Base-by-base conservation (phyloP, 78 protist genomes). In the Emiliania huxleyi region DNA sequence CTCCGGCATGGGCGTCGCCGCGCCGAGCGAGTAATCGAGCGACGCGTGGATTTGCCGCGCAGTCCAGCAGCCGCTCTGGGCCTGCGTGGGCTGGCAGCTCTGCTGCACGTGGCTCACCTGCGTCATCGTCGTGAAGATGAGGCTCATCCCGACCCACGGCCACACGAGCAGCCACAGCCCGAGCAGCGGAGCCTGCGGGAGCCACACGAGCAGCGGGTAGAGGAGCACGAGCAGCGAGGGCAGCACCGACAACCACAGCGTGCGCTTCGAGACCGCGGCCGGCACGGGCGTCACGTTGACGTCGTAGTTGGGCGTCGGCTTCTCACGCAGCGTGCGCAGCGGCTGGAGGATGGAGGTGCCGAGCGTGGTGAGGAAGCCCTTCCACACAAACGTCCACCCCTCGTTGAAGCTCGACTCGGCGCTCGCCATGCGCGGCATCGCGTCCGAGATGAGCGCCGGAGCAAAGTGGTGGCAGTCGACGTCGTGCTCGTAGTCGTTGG, bases 311-410 rank as follows among this genome's bases (percentile, higher is more conserved):
- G 89, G 89, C 89, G 89, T 81, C 56, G 38, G 89, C 89, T 5
- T 26, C 35, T 44, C 89, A 22, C 18, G 2, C 42, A 81, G 89
- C n/a, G 89, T 44, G 89, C 89, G 89, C 89, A 81, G 33, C 55
- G 89, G 89, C 89, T 81, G 89, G 25, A 81, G 89, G 21, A 81
- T 22, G 22, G 56, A 81, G 3, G 89, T 81, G 35, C 89, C 89
- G 25, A 81, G 89, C 35, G 89, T 81, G 3, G 56, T 44, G 56
- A 81, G 89, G 35, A 0, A 40, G 49, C 38, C 87, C 87, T 79
- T 37, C 49, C 45, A 4, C 18, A 79, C 49, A 42, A 79, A 79
- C 19, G 83, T 35, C 83, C 75, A 62, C 29, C 75, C 75, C 75
- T 62, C n/a, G 12, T 62, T 62, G 75, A 62, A 62, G 75, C 75